Percentiles rank a stretch among this genome's conserved stretches.
Conservation (phyloP, 139 green algal species). For the Micractinium sp. region DNA sequence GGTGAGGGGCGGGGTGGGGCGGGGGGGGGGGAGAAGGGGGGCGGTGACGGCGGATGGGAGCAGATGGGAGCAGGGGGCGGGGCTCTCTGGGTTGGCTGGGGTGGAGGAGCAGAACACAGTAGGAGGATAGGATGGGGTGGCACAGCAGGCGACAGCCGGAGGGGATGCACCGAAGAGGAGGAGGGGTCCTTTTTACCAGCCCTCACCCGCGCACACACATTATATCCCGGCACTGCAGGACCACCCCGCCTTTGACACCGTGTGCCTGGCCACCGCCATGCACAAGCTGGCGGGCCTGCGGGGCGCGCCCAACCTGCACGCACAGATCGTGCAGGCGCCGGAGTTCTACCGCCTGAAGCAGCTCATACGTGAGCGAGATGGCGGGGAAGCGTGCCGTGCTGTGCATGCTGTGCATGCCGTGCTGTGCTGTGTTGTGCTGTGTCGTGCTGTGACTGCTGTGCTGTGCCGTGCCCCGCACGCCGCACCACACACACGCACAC, state of each 20-base stretch:
- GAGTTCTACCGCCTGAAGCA: slow-evolving; percentile 51
- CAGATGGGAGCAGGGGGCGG: background rate
- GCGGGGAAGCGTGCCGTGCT: background rate
- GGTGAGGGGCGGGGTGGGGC: background rate
- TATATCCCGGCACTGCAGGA: background rate
- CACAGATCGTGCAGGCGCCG: slow-evolving; percentile 32
- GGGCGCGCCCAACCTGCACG: slow-evolving; percentile 34
- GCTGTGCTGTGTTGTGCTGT: too few relatives aligned
- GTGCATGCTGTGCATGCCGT: background rate
- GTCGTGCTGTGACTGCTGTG: background rate
- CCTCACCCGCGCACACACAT: too few relatives aligned
- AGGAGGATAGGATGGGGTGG: too few relatives aligned
- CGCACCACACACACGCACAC: background rate
- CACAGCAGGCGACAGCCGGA: too few relatives aligned
- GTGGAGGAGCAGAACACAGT: too few relatives aligned
- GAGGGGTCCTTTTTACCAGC: too few relatives aligned
- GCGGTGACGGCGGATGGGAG: background rate
- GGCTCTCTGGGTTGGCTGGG: too few relatives aligned
- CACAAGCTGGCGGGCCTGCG: slow-evolving; percentile 56
- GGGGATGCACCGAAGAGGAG: too few relatives aligned
- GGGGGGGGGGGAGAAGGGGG: too few relatives aligned
- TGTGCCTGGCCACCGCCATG: slow-evolving; percentile 56
- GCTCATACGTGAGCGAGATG: slow-evolving; percentile 40
- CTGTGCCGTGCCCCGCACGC: background rate
- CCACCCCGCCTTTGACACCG: slow-evolving; percentile 49